Base-by-base conservation (phyloP, 176 grass and related monocot genomes). In the Neostapfia colusana region DNA sequence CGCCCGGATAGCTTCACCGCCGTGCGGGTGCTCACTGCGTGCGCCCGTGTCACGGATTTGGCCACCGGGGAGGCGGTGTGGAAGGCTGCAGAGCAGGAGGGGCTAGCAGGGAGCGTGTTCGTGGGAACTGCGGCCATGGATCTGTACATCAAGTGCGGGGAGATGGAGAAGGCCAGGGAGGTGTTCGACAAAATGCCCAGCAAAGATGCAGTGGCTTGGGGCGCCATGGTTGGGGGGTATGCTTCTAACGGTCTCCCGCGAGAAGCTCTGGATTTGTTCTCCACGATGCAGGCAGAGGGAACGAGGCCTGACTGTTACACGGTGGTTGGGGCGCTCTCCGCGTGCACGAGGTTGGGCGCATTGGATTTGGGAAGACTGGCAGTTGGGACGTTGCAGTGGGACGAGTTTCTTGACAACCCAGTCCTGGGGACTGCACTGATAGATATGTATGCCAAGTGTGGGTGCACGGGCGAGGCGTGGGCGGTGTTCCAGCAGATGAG, bases 391-490 rank as follows among this genome's bases (percentile, higher is more conserved):
- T 18, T 93, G n/a, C 69, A 89, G 14, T 39, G 57, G 67, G 60
- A 82, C 26, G 84, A 89, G 24, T 84, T 93, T 59, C 84, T 89
- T 71, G 62, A 43, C 42, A 89, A 89, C 42, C 84, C 84, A 37
- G 74, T 93, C 31, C 67, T 89, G 11, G 90, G 87, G 34, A 93
- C 90, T 10, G 84, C 90, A 0, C 54, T 93, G 28, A 89, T 93
- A 0, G 84, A 93, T 80, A 93, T 89, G 87, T 85, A 87, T 23
- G 77, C 90, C 64, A 93, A 93, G 82, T 89, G 87, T 23, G 87
- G 90, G 54, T 85, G 78, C 79, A 82, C 27, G 0, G 5, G 16
- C n/a, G 81, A 71, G 11, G 90, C 87, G 2, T 93, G 87, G 90
- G 2, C 7, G 6, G 74, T 93, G 11, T 93, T 93, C 76, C 57